Base-by-base conservation (phyloP, 2,329 filamentous ascomycete species). In the Neofusicoccum cordaticola region DNA sequence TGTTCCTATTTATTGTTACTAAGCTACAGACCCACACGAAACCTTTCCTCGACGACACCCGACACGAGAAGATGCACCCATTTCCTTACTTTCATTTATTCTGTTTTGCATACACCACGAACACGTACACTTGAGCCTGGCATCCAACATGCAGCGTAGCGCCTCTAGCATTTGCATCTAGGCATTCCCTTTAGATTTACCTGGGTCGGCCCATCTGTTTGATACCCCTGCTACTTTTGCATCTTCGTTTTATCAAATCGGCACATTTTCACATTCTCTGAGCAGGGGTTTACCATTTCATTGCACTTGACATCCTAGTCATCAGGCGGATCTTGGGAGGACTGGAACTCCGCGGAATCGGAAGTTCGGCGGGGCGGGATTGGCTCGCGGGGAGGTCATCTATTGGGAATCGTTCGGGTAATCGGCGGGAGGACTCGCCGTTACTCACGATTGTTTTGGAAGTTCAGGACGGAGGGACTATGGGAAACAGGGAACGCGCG, bases 131-230 rank as follows among this genome's bases (percentile, higher is more conserved):
- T 27, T 9, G 6, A 57, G 37, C 52, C 42, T 58, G 39, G 27
- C 56, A 60, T 60, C 19, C 53, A 45, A 35, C 52, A 53, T 53
- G 50, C 17, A 53, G 41, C 27, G 56, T 42, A 19, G 56, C 56
- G 42, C 37, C 27, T 22, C 15, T 44, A 60, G 27, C 56, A 60
- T 60, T 44, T 44, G 41, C 15, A 12, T 15, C 12, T n/a, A 60
- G 42, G 56, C 42, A 47, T 37, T 60, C 35, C 34, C 42, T 47
- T 42, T 47, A 60, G 56, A 60, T 47, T 37, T 37, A 19, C 56
- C 42, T 60, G 56, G 56, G 56, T 60, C 56, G 56, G 56, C 56
- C 56, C 56, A 60, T 60, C 56, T 60, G 56, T 60, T 60, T 60
- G 56, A 60, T 60, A 60, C 56, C 56, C 56, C 56, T 60, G 56